Evolutionary conservation across 352 stramenopile species (phyloP), one percentile per base, ranked within the genome.

Genomic region (Phytophthora crassamura): DNA sequence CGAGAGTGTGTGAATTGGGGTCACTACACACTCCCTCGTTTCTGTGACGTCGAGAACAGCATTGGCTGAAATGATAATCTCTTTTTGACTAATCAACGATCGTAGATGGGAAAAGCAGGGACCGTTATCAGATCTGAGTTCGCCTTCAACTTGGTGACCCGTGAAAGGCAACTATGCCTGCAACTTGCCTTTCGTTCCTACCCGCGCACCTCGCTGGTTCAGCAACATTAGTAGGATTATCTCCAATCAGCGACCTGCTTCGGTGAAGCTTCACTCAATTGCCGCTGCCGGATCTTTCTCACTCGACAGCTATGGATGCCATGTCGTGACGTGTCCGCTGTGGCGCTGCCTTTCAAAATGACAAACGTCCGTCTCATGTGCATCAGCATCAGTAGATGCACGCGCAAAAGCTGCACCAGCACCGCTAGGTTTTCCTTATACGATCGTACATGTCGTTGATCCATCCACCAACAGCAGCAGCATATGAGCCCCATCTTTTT

Each of bases 91-190:
- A 70, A 59, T 67, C 5, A 16, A 14, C 14, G 45, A 35, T 47
- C 7, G 41, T 8, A 5, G 15, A 33, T 16, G 49, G 46, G 57
- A 28, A 74, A 62, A 52, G 42, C 14, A 36, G n/a, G 46, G 51
- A 30, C 62, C 3, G 47, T 72, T 65, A 66, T 69, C 63, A 67
- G 58, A 65, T 74, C 53, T 71, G 59, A 67, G 32, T 28, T 59
- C 22, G 28, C 7, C 64, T 77, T 75, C 67, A 75, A 75, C 62
- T 42, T 72, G 59, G 35, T 67, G 56, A 67, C n/a, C 33, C n/a
- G 10, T 38, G 56, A 59, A 67, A 43, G 42, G 59, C 50, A 51
- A 41, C 35, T 41, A n/a, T 22, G 39, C 16, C 42, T 15, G 16
- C 22, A 34, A 68, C n/a, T 55, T 62, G 41, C 25, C 33, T 28